phyloP scores from a whole-genome alignment of 768 basidiomycete genomes.

The Rhodocollybia butyracea region DNA sequence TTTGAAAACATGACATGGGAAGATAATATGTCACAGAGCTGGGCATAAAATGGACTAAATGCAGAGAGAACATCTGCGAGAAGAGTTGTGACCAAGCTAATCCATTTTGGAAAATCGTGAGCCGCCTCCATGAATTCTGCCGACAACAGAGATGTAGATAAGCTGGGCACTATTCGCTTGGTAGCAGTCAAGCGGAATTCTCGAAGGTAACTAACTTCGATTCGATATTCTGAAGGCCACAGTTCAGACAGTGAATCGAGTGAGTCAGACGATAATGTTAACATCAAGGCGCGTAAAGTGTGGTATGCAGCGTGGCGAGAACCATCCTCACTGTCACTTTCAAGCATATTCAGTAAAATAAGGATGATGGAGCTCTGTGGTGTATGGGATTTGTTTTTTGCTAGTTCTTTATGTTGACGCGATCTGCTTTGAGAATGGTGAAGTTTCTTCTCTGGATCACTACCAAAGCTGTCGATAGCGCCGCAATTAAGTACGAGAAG shows the following conservation, averaged over 20 bases:
- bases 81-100: constrained; percentile 51
- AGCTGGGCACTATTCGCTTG: constrained; percentile 25
- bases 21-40: constrained; percentile 57
- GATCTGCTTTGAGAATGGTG: neutral
- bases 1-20: constrained; percentile 58
- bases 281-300: constrained; percentile 59
- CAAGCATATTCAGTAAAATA: constrained; percentile 56
- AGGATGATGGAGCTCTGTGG: constrained; percentile 51
- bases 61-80: constrained; percentile 57
- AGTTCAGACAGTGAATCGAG: constrained; percentile 15
- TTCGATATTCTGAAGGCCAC: constrained; percentile 38
- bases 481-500: constrained; percentile 61
- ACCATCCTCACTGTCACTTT: constrained; percentile 38
- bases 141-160: constrained; percentile 35
- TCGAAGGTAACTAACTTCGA: constrained; percentile 48
- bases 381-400: constrained; percentile 19
- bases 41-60: constrained; percentile 62
- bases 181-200: constrained; percentile 37
- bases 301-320: constrained; percentile 58
- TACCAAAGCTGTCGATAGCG: constrained; percentile 56
- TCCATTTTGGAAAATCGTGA: constrained; percentile 59
- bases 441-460: constrained; percentile 34
- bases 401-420: constrained; percentile 13
- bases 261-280: constrained; percentile 32
- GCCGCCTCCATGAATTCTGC: constrained; percentile 36